A percentile compares a stretch with the other conserved stretches of the same genome.
phyloP scores from a whole-genome alignment of 106 monocot genomes.

The Phalaenopsis aphrodite region DNA sequence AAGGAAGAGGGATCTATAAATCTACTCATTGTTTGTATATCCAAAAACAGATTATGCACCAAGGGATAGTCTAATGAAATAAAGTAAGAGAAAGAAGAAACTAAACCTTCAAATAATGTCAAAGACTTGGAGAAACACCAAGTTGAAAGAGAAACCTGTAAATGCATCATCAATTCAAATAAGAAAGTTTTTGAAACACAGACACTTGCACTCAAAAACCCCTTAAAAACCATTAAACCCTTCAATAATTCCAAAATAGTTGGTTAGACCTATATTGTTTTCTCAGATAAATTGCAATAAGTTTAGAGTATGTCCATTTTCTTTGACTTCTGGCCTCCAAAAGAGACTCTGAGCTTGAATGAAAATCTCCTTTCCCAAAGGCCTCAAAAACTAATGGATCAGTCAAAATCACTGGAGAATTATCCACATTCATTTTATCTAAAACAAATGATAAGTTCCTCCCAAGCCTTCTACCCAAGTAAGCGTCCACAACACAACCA shows the following conservation, averaged over 20 bases:
- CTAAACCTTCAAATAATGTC: not conserved
- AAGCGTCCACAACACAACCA: constrained; percentile 84
- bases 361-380: constrained; percentile 95
- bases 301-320: constrained; percentile 61
- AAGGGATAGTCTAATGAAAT: not conserved
- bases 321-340: constrained; percentile 31
- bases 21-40: not conserved
- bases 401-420: constrained; percentile 46
- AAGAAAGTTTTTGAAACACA: not conserved
- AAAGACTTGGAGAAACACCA: not conserved
- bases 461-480: constrained; percentile 67
- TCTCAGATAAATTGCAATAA: constrained; percentile 50
- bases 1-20: too few relatives aligned
- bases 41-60: not conserved
- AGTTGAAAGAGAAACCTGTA: not conserved
- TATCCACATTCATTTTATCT: constrained; percentile 27
- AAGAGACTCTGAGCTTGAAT: constrained; percentile 58
- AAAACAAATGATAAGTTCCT: constrained; percentile 66
- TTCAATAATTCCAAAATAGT: constrained; percentile 95
- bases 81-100: not conserved
- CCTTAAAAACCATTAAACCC: not conserved
- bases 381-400: constrained; percentile 77
- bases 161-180: not conserved
- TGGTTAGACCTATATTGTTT: constrained; percentile 66
- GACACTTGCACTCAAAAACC: not conserved